These are phyloP conservation scores for Collybia sp. DNA, from an alignment of 768 basidiomycete genomes.

Conservation along the genomic window DNA sequence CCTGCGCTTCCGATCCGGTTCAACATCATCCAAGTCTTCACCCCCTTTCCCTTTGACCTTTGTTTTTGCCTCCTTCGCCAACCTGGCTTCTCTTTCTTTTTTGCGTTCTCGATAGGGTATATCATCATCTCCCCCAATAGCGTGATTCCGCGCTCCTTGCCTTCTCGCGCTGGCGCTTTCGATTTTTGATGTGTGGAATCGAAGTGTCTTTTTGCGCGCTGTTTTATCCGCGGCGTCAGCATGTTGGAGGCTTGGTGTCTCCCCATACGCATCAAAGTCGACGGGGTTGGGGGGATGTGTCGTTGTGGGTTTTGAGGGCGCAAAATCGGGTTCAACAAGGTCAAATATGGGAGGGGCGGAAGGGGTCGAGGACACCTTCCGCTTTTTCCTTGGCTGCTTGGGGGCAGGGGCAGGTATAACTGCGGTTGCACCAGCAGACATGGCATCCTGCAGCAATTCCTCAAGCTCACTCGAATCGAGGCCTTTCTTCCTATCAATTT, in stretches of 20 bases:
- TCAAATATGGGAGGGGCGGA: slow-evolving; percentile 52
- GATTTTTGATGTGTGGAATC: slow-evolving; percentile 93
- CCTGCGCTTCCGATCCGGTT: slow-evolving; percentile 36
- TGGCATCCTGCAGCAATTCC: slow-evolving; percentile 52
- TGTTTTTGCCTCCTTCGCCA: slow-evolving; percentile 48
- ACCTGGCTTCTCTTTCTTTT: slow-evolving; percentile 54
- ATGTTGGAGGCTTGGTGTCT: slow-evolving; percentile 59
- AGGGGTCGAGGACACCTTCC: slow-evolving; percentile 41
- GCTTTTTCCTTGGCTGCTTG: slow-evolving; percentile 58
- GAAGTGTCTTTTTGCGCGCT: slow-evolving; percentile 74
- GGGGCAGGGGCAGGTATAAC: neutral
- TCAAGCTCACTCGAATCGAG: slow-evolving; percentile 46
- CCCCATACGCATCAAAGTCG: slow-evolving; percentile 60
- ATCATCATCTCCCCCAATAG: slow-evolving; percentile 90
- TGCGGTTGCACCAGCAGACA: slow-evolving; percentile 2
- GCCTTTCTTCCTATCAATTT: slow-evolving; percentile 27
- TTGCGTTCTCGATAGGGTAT: slow-evolving; percentile 80
- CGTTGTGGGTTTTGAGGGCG: slow-evolving; percentile 24
- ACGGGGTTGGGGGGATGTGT: slow-evolving; percentile 14
- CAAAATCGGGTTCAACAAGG: slow-evolving; percentile 76
- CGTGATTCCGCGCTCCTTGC: slow-evolving; percentile 63
- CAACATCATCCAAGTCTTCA: slow-evolving; percentile 61
- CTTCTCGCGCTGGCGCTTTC: slow-evolving; percentile 76
- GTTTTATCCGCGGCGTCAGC: slow-evolving; percentile 82
- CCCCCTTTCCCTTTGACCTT: slow-evolving; percentile 48